Base-by-base conservation (phyloP, 2,329 filamentous ascomycete species). In the Thelonectria olida region DNA sequence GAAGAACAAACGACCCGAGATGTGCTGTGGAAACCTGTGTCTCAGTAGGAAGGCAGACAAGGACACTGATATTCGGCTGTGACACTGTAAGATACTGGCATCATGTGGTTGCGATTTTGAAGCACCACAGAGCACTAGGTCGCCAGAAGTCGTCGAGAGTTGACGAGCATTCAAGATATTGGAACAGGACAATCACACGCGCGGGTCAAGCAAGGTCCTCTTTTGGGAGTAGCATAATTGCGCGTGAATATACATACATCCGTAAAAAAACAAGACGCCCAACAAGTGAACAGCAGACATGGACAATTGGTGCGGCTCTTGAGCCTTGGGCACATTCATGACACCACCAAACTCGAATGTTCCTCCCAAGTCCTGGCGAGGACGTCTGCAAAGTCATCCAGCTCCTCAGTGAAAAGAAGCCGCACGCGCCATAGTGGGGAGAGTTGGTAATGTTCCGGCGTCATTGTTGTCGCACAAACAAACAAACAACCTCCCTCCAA, bases 171-270 rank as follows among this genome's bases (percentile, higher is more conserved):
- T 7, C n/a, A 20, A 15, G 12, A 34, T 34, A n/a, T n/a, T n/a
- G n/a, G n/a, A n/a, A n/a, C n/a, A 31, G 12, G 12, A n/a, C 38
- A 41, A 19, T 41, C 34, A 20, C 38, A 5, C 4, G 38, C 38
- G 38, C 38, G n/a, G 20, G 3, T 44, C 55, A 42, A 47, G 50
- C 25, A 47, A 54, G 27, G 17, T 36, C 25, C 45, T 55, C 36
- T 36, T 36, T 54, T 42, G 22, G n/a, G 10, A 19, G 50, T 60
- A 38, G 36, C 7, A 34, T 15, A 15, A 45, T 27, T 36, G 34
- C 55, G 50, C 51, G 44, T 62, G 61, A 36, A 68, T 71, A 49
- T 67, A 68, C 61, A 66, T 57, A 50, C 38, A 54, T 45, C n/a
- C n/a, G n/a, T n/a, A 45, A 22, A 7, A 56, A 36, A 59, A 57